These are phyloP conservation scores for Hyphopichia homilentoma DNA, from an alignment of 805 yeast species.

Conservation along the genomic window DNA sequence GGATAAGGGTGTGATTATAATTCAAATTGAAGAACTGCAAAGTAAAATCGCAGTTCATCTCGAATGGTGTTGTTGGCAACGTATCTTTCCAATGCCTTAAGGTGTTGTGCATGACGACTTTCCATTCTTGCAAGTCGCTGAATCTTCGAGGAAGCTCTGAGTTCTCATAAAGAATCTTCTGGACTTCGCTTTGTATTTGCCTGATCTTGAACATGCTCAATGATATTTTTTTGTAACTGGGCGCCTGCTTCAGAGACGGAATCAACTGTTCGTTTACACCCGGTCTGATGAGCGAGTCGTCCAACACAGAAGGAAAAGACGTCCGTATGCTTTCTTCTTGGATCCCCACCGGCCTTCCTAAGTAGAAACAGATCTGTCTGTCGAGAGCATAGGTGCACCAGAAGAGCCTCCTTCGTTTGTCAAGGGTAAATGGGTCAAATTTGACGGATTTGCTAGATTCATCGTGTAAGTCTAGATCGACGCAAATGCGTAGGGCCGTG, in stretches of 20 bases:
- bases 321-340: conserved; percentile 77
- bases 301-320: conserved; percentile 67
- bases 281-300: conserved; percentile 59
- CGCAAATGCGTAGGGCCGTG: conserved; percentile 71
- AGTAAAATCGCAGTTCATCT: conserved; percentile 74
- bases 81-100: conserved; percentile 61
- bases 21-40: conserved; percentile 67
- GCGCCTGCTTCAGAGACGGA: conserved; percentile 19
- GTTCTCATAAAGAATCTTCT: conserved; percentile 65
- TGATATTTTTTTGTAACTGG: conserved; percentile 68
- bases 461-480: conserved; percentile 80
- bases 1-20: conserved; percentile 68
- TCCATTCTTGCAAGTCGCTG: conserved; percentile 58
- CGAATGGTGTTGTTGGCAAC: conserved; percentile 52
- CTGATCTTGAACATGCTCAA: conserved; percentile 66
- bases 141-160: conserved; percentile 68
- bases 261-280: conserved; percentile 12
- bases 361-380: conserved; percentile 78
- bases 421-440: conserved; percentile 55
- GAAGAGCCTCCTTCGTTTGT: conserved; percentile 70
- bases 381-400: conserved; percentile 91
- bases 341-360: conserved; percentile 85
- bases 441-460: conserved; percentile 37
- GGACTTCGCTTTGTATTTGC: conserved; percentile 73
- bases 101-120: conserved; percentile 43